Evolutionary conservation across 2,329 filamentous ascomycete genomes (phyloP), one percentile per base, ranked within the genome.

Genomic region (Alternaria ethzedia): DNA sequence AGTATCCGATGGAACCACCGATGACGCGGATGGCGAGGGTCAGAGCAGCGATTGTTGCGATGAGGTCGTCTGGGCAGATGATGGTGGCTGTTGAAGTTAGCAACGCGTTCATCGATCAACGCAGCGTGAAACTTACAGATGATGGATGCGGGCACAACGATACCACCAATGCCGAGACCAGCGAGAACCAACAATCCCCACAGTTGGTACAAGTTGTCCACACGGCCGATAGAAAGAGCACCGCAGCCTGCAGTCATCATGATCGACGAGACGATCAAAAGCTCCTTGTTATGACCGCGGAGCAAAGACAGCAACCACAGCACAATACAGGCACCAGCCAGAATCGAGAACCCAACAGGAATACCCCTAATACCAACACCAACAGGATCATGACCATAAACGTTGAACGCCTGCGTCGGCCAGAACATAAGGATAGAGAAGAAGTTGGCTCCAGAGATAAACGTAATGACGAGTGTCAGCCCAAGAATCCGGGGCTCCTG

Each of bases 201-300:
- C 17, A 89, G 78, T 36, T 82, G 79, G 59, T 83, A 70, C 54
- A 88, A 79, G 69, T 89, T 89, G 74, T 88, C 83, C 8, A 80
- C 71, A 3, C 79, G 77, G 1, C 84, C 86, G 30, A 84, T 78
- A 2, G 87, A 80, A 60, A 90, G 79, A 6, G 85, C 82, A 45
- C 87, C 88, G 70, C 83, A 87, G 46, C 87, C 88, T n/a, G 87
- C 88, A 2, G 89, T 91, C 89, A 91, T 91, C 17, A 90, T 69
- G n/a, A 86, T 71, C 8, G 86, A 88, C 46, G 86, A 86, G 20
- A 82, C 77, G 58, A 90, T 85, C 78, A 91, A 82, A 55, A 91
- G 81, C 65, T 84, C 83, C 66, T 86, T 86, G 71, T 88, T 91
- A 64, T 85, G 83, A 11, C 88, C 88, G 41, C 83, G 83, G 71